phyloP scores from a whole-genome alignment of 345 rosid genomes.

The Ceriops zippeliana region DNA sequence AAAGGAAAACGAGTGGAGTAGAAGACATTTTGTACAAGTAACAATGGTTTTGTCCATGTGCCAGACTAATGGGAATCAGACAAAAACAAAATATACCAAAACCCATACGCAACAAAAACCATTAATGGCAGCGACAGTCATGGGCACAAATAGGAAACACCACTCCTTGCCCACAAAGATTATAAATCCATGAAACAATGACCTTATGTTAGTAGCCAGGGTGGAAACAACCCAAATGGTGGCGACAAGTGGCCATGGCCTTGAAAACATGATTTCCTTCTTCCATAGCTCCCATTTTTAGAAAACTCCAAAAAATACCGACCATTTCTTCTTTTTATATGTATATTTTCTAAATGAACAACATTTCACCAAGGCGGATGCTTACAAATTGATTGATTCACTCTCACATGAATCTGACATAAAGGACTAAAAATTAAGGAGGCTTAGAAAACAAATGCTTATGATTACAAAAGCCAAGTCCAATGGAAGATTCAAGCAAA shows the following conservation, averaged over 20 bases:
- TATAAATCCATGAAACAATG: no score
- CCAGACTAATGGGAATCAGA: no score
- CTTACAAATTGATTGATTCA: slow-evolving; percentile 2
- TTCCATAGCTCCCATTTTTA: not conserved
- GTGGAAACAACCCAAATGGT: no score
- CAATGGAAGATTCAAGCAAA: slow-evolving; percentile 39
- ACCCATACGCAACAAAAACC: no score
- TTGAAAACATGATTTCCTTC: slow-evolving; percentile 2
- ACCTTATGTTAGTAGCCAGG: no score
- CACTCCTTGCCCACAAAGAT: no score
- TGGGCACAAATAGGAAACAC: no score
- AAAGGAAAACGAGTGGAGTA: no score
- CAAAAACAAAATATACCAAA: no score
- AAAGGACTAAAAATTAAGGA: slow-evolving; percentile 22
- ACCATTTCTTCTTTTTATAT: slow-evolving; percentile 1
- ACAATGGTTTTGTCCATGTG: no score
- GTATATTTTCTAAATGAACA: slow-evolving; percentile 5
- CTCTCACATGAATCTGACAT: slow-evolving; percentile 13
- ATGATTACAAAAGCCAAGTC: slow-evolving; percentile 44
- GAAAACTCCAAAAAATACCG: slow-evolving; percentile 5
- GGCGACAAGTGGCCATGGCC: not conserved
- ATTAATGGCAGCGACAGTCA: no score
- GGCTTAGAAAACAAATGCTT: slow-evolving; percentile 25
- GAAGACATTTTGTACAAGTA: no score
- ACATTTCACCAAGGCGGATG: slow-evolving; percentile 3